Evolutionary conservation across 2,329 filamentous ascomycete species (phyloP).

Genomic region (Blastomyces silverae): DNA sequence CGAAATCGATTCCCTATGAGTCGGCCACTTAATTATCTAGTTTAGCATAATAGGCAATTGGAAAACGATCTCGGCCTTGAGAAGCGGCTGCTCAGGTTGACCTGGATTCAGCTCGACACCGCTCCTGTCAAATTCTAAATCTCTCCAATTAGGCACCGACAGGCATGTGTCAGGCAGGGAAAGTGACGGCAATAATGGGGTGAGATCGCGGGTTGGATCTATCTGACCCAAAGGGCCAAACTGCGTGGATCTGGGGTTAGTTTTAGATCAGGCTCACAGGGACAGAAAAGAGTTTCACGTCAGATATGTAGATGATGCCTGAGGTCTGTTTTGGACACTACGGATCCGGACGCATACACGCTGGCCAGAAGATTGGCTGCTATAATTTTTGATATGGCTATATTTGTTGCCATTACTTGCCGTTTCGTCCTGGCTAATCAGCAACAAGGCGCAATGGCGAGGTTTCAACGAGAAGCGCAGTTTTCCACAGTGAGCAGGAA

Average conservation of each 20-base stretch:
- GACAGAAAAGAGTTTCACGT: background rate
- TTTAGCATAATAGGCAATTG: background rate
- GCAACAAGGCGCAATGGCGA: constrained; percentile 1
- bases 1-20: background rate
- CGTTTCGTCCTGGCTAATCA: background rate
- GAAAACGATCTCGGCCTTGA: background rate
- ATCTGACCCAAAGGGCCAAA: background rate
- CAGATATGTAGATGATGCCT: background rate
- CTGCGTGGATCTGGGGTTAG: constrained; percentile 5
- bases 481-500: background rate
- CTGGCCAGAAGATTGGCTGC: background rate
- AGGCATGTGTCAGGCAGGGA: background rate
- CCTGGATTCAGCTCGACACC: constrained; percentile 4
- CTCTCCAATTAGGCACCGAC: background rate
- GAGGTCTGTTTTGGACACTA: constrained; percentile 2
- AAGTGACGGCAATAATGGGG: background rate
- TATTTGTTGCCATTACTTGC: background rate
- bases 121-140: background rate
- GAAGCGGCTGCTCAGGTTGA: background rate
- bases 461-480: background rate
- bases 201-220: background rate
- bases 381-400: background rate
- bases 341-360: too few relatives aligned
- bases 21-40: background rate
- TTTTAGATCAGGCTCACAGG: background rate